A percentile compares a stretch with the other conserved stretches of the same genome.
These are phyloP conservation scores for Coix lacrymajobi DNA, from an alignment of 176 grass and related monocot genomes.

Conservation along the genomic window DNA sequence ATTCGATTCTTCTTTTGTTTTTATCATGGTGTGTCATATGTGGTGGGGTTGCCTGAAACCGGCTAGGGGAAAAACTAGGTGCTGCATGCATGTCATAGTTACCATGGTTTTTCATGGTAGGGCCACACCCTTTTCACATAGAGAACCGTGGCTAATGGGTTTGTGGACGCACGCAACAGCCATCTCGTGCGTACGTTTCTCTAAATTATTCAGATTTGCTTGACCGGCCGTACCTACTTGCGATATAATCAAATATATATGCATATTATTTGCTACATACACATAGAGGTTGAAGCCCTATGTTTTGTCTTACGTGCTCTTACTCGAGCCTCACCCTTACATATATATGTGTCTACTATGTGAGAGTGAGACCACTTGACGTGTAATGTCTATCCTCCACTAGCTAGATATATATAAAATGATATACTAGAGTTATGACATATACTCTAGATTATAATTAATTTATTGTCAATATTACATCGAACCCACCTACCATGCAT, in stretches of 20 bases:
- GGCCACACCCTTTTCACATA: not conserved
- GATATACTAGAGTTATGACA: not conserved
- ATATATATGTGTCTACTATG: not conserved
- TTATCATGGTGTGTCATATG: not conserved
- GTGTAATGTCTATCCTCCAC: not conserved
- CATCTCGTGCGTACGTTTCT: not conserved
- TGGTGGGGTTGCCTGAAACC: conserved; percentile 23
- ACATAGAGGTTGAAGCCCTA: not conserved
- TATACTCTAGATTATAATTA: too few relatives aligned
- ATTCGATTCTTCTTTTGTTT: not conserved
- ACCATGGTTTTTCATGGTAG: conserved; percentile 15
- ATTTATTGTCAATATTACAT: not conserved
- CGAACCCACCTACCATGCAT: too few relatives aligned
- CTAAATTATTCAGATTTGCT: not conserved
- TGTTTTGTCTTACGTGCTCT: too few relatives aligned
- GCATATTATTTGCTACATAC: not conserved
- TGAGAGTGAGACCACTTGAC: not conserved
- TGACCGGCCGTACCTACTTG: not conserved
- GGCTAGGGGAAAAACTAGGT: not conserved
- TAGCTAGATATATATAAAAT: conserved; percentile 18
- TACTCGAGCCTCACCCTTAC: not conserved
- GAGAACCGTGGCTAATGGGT: not conserved
- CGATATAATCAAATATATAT: not conserved
- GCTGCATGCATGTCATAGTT: not conserved
- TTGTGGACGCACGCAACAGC: not conserved